Percentiles rank a stretch among this genome's conserved stretches.
These are phyloP conservation scores for Chlamydomonas reinhardtii DNA, from an alignment of 163 green algal genomes.

Conservation along the genomic window DNA sequence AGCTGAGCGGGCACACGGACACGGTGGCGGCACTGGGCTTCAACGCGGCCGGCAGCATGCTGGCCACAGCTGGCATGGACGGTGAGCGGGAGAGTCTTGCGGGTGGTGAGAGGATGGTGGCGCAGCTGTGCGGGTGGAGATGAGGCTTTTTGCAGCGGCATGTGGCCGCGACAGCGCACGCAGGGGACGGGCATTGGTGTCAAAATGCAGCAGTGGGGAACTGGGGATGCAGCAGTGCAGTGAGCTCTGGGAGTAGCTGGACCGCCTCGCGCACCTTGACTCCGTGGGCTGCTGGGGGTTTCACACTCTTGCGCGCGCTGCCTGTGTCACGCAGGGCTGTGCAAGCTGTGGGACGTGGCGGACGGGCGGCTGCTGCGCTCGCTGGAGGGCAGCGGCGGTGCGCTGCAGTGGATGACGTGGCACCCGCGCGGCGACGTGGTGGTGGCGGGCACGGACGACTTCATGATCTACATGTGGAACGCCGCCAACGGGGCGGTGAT, in stretches of 20 bases:
- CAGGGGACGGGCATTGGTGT: too few relatives aligned
- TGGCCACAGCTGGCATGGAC: conserved; percentile 95
- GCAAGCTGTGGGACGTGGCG: conserved; percentile 85
- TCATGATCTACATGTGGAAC: conserved; percentile 97
- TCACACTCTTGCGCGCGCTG: too few relatives aligned
- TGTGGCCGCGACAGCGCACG: too few relatives aligned
- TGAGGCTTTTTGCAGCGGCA: too few relatives aligned
- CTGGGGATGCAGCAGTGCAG: too few relatives aligned
- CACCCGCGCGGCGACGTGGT: conserved; percentile 95
- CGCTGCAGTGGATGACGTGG: conserved; percentile 94
- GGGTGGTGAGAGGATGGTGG: background rate
- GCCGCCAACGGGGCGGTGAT: conserved; percentile 87
- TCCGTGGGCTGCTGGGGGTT: too few relatives aligned
- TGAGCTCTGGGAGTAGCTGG: too few relatives aligned
- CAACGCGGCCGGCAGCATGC: conserved; percentile 70
- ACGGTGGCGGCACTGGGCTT: conserved; percentile 85
- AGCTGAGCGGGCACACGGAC: conserved; percentile 85
- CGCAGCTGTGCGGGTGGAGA: too few relatives aligned
- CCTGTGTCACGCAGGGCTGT: conserved; percentile 59
- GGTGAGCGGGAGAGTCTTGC: conserved; percentile 28
- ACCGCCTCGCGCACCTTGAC: too few relatives aligned
- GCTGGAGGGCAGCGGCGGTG: conserved; percentile 91
- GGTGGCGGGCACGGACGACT: conserved; percentile 93
- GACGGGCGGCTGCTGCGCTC: conserved; percentile 66
- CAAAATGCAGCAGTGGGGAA: too few relatives aligned